Conservation (phyloP, 192 early-diverging fungal species). For the Mortierella alpina region DNA sequence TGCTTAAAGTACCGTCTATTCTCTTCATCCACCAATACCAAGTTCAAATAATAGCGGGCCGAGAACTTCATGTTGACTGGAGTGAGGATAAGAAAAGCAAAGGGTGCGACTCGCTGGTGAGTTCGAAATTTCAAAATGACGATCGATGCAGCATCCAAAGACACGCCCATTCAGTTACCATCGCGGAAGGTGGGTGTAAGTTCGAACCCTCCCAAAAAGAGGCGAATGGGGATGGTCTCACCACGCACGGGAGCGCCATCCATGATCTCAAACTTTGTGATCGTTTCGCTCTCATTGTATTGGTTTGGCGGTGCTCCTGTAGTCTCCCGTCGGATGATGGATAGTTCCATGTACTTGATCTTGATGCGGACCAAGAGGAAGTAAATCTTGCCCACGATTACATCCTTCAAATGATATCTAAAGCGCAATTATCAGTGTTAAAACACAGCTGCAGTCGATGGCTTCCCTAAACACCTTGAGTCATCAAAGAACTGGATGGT, state of each 20-base stretch:
- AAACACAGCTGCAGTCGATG: background rate
- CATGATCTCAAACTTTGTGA: constrained; percentile 99
- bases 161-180: constrained; percentile 3
- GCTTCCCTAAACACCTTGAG: background rate
- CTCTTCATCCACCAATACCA: constrained; percentile 98
- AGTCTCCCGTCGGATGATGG: constrained; percentile 97
- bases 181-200: constrained; percentile 98
- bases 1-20: constrained; percentile 99
- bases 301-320: constrained; percentile 97
- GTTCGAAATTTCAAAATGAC: too few species aligned
- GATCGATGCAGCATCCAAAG: too few species aligned
- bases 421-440: background rate
- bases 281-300: constrained; percentile 98
- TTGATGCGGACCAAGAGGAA: constrained; percentile 99
- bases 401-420: constrained; percentile 97
- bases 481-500: background rate
- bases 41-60: constrained; percentile 97
- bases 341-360: constrained; percentile 99
- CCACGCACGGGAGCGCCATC: constrained; percentile 97
- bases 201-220: constrained; percentile 97
- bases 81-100: background rate
- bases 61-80: constrained; percentile 98
- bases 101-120: too few species aligned
- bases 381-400: constrained; percentile 99
- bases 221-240: constrained; percentile 97